Evolutionary conservation across 805 yeast species (phyloP).

Genomic region (Candida silvatica): DNA sequence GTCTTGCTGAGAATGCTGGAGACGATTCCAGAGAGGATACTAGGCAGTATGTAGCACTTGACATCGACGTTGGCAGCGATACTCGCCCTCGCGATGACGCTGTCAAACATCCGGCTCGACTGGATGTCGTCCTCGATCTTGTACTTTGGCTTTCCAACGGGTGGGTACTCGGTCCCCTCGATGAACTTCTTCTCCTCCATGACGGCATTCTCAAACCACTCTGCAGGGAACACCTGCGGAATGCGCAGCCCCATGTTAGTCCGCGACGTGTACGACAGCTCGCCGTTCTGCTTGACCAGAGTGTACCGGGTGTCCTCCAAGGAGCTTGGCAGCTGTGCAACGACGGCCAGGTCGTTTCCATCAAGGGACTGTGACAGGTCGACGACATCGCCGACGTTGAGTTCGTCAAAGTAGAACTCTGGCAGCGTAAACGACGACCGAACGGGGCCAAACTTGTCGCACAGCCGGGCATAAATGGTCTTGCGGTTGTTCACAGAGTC

Average conservation of each 20-base stretch:
- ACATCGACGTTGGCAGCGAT: slow-evolving; percentile 11
- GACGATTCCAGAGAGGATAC: slow-evolving; percentile 22
- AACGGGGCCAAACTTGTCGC: slow-evolving; percentile 11
- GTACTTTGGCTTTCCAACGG: slow-evolving; percentile 26
- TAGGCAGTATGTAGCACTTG: slow-evolving; percentile 23
- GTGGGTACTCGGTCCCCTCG: slow-evolving; percentile 8
- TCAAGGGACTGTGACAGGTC: slow-evolving; percentile 34
- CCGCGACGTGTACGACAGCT: slow-evolving; percentile 38
- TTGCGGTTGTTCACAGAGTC: slow-evolving; percentile 12
- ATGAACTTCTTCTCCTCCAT: slow-evolving; percentile 21
- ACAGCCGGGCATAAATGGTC: slow-evolving; percentile 7
- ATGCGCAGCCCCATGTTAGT: slow-evolving; percentile 39
- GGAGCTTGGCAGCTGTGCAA: slow-evolving; percentile 43
- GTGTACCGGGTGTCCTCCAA: slow-evolving; percentile 48
- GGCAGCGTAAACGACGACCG: slow-evolving; percentile 7
- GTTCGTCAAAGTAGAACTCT: slow-evolving; percentile 18
- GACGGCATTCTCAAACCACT: slow-evolving; percentile 24
- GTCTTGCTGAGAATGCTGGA: slow-evolving; percentile 19
- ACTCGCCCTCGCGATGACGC: slow-evolving; percentile 15
- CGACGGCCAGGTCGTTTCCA: slow-evolving; percentile 40
- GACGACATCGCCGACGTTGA: slow-evolving; percentile 57
- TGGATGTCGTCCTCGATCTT: slow-evolving; percentile 22
- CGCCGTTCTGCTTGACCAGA: slow-evolving; percentile 49
- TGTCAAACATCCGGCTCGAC: slow-evolving; percentile 20
- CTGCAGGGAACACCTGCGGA: slow-evolving; percentile 40